Base-by-base conservation (phyloP, 371 early-diverging fungal genomes). In the Apophysomyces sp. region DNA sequence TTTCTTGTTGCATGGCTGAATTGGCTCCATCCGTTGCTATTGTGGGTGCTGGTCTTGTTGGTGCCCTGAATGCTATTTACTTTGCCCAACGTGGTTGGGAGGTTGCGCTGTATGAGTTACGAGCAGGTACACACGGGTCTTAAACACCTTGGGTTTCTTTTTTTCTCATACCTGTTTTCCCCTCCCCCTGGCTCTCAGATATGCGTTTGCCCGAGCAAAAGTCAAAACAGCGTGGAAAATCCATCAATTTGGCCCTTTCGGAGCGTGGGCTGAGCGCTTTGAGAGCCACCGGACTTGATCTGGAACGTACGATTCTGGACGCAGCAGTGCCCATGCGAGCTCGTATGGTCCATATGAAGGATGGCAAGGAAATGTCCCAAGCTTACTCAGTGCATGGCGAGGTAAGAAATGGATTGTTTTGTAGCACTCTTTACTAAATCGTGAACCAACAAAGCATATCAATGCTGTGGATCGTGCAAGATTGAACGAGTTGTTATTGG, bases 1-100 rank as follows among this genome's bases (percentile, higher is more conserved):
- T 44, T 11, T 44, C 21, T 44, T 16, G 6, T 18, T 41, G 6
- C 49, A 44, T 44, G 49, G 21, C 49, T 16, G 49, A 44, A 44
- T 18, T 8, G 3, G 7, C 58, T 44, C 72, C 74, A 8, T 61
- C 66, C 0, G 88, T 89, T 11, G 88, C 86, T 34, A 83, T 98
- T 64, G 85, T 96, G 1, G 98, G 98, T 36, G 98, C 90, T 44
- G 98, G 98, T 16, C 89, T 95, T 28, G 98, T 98, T 4, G 98
- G 98, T 2, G 80, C 92, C 1, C 84, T 98, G 54, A 80, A 89
- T 29, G 93, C 94, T 21, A 88, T 96, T 52, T 96, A 94, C 75
- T 91, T 96, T 86, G 96, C 96, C 21, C 86, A 89, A 73, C 87
- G 93, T 36, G 96, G 96, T 13, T 97, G 95, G 94, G 73, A 84